Evolutionary conservation across 1,139 yeast genomes (phyloP).

Genomic region (Zygoascus sp.): DNA sequence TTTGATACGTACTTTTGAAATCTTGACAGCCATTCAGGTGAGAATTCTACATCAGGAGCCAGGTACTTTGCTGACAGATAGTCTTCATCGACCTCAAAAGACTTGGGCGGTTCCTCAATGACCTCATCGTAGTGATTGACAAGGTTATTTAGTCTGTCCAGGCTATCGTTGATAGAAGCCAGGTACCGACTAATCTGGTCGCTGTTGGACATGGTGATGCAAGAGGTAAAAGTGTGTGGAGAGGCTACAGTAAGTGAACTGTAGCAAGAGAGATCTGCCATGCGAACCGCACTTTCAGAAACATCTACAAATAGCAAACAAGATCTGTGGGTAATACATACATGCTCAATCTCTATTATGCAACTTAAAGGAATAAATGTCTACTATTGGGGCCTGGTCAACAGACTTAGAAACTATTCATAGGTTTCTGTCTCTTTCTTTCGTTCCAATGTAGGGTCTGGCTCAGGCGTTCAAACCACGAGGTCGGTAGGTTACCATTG

Average conservation of each 20-base stretch:
- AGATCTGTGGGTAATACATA: too few relatives aligned
- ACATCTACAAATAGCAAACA: too few relatives aligned
- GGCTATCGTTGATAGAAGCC: constrained; percentile 5
- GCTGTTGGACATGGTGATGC: constrained; percentile 7
- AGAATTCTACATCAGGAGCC: constrained; percentile 32
- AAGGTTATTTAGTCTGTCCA: background rate
- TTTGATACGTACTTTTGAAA: constrained; percentile 31
- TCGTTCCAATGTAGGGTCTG: constrained; percentile 54
- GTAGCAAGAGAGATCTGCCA: too few relatives aligned
- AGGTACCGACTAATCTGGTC: constrained; percentile 1
- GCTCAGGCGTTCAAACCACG: constrained; percentile 49
- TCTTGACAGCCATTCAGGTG: constrained; percentile 33
- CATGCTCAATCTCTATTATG: background rate
- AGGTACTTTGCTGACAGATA: constrained; percentile 30
- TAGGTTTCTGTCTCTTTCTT: constrained; percentile 40
- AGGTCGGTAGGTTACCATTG: constrained; percentile 38
- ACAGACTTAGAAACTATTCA: constrained; percentile 1
- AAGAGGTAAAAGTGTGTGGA: background rate
- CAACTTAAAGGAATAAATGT: background rate
- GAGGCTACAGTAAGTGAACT: background rate
- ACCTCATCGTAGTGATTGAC: background rate
- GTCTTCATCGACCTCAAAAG: constrained; percentile 12
- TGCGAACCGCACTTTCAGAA: too few relatives aligned
- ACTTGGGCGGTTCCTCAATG: background rate
- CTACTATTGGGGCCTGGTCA: background rate